Base-by-base conservation (phyloP, 805 yeast genomes). In the Sugiyamaella marilandica region DNA sequence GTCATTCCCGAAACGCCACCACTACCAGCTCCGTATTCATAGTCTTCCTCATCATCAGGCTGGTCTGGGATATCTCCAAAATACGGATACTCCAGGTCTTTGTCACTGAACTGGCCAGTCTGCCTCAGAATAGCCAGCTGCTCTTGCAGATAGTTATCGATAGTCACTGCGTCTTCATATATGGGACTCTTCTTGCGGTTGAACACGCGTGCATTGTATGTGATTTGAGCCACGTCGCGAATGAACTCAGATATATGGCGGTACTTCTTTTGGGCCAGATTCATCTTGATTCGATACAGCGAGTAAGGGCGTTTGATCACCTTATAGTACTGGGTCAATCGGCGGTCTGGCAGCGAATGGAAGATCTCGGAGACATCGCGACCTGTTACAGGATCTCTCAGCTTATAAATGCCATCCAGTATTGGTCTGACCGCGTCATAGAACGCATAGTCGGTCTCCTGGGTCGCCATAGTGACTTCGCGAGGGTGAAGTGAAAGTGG, bases 191-290 rank as follows among this genome's bases (percentile, higher is more conserved):
- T 82, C 56, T 82, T 83, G 53, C 82, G 82, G 68, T 92, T 92
- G 69, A 84, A 92, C 45, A 84, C 79, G 55, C 87, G 80, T 2
- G 97, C 97, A 65, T 92, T 92, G 90, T 95, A 88, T 0, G 88
- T 79, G 49, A 92, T 85, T 67, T 87, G 95, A 0, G 85, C 88
- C 54, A 91, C 65, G 67, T 91, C 97, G 53, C 74, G 77, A 35
- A 91, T 71, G 66, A 88, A 90, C 44, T 81, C 83, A 60, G 83
- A 85, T 0, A 87, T 80, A 45, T 74, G 74, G 4, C 71, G 66
- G 70, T 90, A 91, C 55, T 70, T 70, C 47, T 68, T 69, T 39
- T 76, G 73, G 54, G 80, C 80, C 34, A 87, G 69, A 54, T 79
- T 75, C 58, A 82, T 54, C 45, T 66, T 82, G 53, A 91, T 79